Conservation (phyloP, 352 stramenopile genomes). For the Poterioochromonas sp. region DNA sequence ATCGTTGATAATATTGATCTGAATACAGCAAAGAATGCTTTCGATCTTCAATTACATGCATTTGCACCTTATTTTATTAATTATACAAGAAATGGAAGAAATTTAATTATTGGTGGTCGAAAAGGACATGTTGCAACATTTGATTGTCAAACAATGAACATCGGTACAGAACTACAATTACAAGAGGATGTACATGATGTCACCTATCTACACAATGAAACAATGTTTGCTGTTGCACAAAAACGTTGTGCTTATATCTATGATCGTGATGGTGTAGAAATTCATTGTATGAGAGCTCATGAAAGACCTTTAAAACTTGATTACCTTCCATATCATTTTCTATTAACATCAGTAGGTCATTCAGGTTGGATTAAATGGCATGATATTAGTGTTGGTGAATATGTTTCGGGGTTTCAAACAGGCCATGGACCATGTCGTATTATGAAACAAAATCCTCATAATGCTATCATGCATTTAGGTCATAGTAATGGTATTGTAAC, state of each 20-base stretch:
- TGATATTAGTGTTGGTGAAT: constrained; percentile 85
- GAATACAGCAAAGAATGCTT: constrained; percentile 88
- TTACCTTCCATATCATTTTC: constrained; percentile 96
- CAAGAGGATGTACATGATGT: constrained; percentile 87
- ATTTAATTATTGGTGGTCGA: constrained; percentile 78
- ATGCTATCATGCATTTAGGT: constrained; percentile 88
- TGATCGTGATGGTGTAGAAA: constrained; percentile 87
- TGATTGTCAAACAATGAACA: constrained; percentile 72
- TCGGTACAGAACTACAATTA: constrained; percentile 58
- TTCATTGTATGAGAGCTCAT: constrained; percentile 87
- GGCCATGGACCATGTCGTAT: constrained; percentile 78
- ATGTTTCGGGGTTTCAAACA: constrained; percentile 79
- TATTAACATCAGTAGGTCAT: constrained; percentile 87
- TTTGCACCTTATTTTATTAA: constrained; percentile 82
- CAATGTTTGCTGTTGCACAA: constrained; percentile 88
- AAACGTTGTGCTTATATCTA: constrained; percentile 98
- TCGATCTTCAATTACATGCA: constrained; percentile 78
- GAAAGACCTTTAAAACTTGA: constrained; percentile 78
- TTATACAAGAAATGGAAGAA: constrained; percentile 87
- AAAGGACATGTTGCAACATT: constrained; percentile 89
- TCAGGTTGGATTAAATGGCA: constrained; percentile 76
- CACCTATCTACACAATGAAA: constrained; percentile 93
- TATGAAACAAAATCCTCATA: constrained; percentile 89
- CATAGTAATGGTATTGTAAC: constrained; percentile 95
- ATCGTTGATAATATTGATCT: constrained; percentile 71